Evolutionary conservation across 306 rosid genomes (phyloP).

Genomic region (Luffa aegyptiaca): DNA sequence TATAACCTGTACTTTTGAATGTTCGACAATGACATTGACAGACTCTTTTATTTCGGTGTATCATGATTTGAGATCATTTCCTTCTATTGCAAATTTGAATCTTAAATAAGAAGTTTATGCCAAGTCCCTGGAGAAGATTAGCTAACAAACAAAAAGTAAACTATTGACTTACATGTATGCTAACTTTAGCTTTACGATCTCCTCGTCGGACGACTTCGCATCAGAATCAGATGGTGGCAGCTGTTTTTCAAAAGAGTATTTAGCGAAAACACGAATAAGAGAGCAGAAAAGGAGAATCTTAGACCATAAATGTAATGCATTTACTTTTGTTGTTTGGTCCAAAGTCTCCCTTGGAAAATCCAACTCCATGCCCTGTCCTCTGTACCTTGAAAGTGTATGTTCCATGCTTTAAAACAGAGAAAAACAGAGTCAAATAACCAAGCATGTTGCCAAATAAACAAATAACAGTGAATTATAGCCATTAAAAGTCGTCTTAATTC

Average conservation of each 20-base stretch:
- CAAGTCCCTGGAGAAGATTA: neutral
- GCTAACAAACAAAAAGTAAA: neutral
- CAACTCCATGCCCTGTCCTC: conserved; percentile 10
- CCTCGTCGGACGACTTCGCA: neutral
- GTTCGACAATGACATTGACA: too few relatives aligned
- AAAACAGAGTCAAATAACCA: conserved; percentile 5
- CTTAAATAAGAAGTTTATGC: neutral
- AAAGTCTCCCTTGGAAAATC: conserved; percentile 21
- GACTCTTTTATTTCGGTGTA: neutral
- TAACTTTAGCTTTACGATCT: neutral
- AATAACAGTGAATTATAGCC: neutral
- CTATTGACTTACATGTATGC: neutral
- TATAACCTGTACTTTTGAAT: neutral
- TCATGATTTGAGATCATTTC: neutral
- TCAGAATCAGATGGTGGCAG: conserved; percentile 5
- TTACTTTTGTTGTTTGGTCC: conserved; percentile 5
- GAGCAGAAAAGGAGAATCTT: neutral
- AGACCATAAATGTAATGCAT: neutral
- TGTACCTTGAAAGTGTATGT: conserved; percentile 46
- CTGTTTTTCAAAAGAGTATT: neutral
- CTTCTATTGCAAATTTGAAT: neutral
- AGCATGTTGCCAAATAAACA: neutral
- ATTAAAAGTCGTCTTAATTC: neutral
- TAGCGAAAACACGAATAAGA: neutral
- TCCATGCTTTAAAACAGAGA: conserved; percentile 49